Conservation (phyloP, 2,329 filamentous ascomycete genomes). For the Didymella keratinophila region DNA sequence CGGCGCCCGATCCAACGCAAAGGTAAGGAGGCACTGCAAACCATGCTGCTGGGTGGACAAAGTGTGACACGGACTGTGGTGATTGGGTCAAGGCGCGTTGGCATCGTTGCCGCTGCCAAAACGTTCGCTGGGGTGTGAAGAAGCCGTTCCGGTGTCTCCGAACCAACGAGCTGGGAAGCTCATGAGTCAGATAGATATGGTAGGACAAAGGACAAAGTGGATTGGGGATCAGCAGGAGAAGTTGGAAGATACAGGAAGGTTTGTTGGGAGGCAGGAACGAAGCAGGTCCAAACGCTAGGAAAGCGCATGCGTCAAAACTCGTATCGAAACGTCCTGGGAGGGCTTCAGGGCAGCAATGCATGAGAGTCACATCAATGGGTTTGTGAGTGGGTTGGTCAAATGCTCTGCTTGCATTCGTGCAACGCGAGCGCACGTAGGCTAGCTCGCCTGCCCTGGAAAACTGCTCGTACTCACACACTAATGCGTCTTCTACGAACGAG, state of each 20-base stretch:
- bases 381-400: conserved; percentile 3
- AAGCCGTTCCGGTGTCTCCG: conserved; percentile 10
- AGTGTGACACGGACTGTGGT: conserved; percentile 3
- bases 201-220: not conserved
- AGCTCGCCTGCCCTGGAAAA: not conserved
- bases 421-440: conserved; percentile 8
- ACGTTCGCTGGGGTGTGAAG: not conserved
- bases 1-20: conserved; percentile 16
- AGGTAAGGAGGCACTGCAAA: conserved; percentile 16
- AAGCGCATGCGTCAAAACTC: not conserved
- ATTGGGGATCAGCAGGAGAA: not conserved
- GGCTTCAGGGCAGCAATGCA: conserved; percentile 9
- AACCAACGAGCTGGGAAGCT: conserved; percentile 13
- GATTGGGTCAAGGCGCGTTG: conserved; percentile 13
- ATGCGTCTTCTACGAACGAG: conserved; percentile 10
- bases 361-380: not conserved
- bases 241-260: not conserved
- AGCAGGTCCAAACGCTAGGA: conserved; percentile 3
- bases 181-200: conserved; percentile 1
- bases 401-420: conserved; percentile 13
- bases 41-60: conserved; percentile 13
- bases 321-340: conserved; percentile 3
- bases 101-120: conserved; percentile 11
- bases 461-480: conserved; percentile 6
- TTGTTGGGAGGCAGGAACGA: not conserved